Percentiles rank a stretch among this genome's conserved stretches.
phyloP scores from a whole-genome alignment of 805 yeast species.

The Teunomyces funiuensis region DNA sequence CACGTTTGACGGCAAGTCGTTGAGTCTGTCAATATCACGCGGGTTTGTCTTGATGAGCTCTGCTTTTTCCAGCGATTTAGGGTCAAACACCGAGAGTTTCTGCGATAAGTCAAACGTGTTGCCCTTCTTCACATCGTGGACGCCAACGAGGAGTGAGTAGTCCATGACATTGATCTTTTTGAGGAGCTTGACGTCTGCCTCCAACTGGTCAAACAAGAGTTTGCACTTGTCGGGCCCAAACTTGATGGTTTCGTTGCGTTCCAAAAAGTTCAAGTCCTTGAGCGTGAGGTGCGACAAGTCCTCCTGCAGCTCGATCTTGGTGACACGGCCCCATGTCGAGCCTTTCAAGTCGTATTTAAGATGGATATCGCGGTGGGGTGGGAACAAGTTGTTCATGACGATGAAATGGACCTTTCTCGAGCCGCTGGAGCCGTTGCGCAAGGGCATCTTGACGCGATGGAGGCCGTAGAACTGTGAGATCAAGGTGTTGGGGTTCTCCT shows the following conservation, averaged over 20 bases:
- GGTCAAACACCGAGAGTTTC: conserved; percentile 46
- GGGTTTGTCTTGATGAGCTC: conserved; percentile 50
- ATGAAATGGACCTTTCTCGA: conserved; percentile 82
- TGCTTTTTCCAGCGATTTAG: conserved; percentile 36
- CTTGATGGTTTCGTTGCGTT: conserved; percentile 58
- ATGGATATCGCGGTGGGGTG: conserved; percentile 87
- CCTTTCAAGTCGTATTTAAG: conserved; percentile 90
- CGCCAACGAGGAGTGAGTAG: conserved; percentile 84
- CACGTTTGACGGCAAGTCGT: conserved; percentile 45
- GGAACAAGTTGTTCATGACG: conserved; percentile 96
- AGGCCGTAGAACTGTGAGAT: conserved; percentile 95
- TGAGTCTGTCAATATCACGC: conserved; percentile 37
- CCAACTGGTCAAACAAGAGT: conserved; percentile 66
- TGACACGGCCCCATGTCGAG: conserved; percentile 78
- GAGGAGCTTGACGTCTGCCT: conserved; percentile 70
- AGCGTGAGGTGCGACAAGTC: conserved; percentile 48
- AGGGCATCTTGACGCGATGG: conserved; percentile 89
- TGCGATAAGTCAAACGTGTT: conserved; percentile 38
- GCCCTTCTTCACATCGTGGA: conserved; percentile 71
- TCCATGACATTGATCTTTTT: conserved; percentile 88
- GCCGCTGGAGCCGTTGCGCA: conserved; percentile 42
- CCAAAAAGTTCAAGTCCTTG: conserved; percentile 89
- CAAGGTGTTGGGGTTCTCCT: conserved; percentile 80
- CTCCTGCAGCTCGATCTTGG: conserved; percentile 34
- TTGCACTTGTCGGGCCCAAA: conserved; percentile 72